Base-by-base conservation (phyloP, 73 alveolate species). In the Tetrahymena malaccensis region DNA sequence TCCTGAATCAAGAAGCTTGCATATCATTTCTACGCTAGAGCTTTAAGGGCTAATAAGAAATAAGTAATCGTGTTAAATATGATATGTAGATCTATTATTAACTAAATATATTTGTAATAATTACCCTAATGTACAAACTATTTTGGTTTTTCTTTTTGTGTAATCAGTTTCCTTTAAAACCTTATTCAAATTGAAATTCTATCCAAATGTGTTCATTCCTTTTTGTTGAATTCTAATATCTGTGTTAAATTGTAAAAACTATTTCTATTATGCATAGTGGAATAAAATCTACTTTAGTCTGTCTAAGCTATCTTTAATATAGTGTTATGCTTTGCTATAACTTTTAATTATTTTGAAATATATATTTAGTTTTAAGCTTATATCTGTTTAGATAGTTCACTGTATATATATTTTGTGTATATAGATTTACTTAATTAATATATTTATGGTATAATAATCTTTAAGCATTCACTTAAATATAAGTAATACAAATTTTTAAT, bases 91-190 rank as follows among this genome's bases (percentile, higher is more conserved):
- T 56, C 25, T 21, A 12, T 9, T 56, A 10, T 56, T 56, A 93
- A 27, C 93, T 97, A 7, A 40, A 40, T 40, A 40, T 40, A 40
- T 40, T 50, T 50, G 4, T 93, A 98, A 70, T 97, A 43, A 95
- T 17, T 96, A 98, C 38, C 99, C 99, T 96, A 98, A 85, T 43
- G 99, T 98, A 95, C 99, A 98, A 94, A 98, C 96, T 34, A 98
- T 97, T 85, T 98, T 98, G 70, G 99, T 96, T 96, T 96, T 97
- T 84, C 99, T 95, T 27, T 93, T 50, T 34, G 40, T 19, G 31
- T 50, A 93, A 43, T 93, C 85, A 43, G 89, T 70, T n/a, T 70
- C 89, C 37, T 70, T 70, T 70, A 70, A n/a, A 22, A 70, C 89
- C 37, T 70, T 70, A 31, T 31, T 31, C 25, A 70, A 70, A 70